Base-by-base conservation (phyloP, 1,284 basidiomycete species). In the Nidula niveotomentosa region DNA sequence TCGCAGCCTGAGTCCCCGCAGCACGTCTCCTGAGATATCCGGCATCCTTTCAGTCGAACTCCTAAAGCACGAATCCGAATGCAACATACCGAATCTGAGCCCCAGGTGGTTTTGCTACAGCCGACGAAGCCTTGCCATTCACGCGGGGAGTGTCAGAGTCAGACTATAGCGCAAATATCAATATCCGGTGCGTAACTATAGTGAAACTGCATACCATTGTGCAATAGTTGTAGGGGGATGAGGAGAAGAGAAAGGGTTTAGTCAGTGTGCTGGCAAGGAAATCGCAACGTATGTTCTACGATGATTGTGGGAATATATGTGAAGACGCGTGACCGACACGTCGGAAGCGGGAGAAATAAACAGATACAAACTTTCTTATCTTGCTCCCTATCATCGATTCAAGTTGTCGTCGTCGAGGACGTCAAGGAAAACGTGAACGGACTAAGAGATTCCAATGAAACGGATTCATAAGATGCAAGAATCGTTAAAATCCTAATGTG, bases 81-180 rank as follows among this genome's bases (percentile, higher is more conserved):
- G 33, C 17, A 51, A 54, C 85, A 57, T 62, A 91, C 90, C 90
- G 84, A 73, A 92, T 83, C 72, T 90, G 87, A 60, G 87, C 85
- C 65, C 88, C 88, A 62, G 86, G 85, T 13, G 90, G 89, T 70
- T 83, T 88, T 53, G 83, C 83, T 54, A 89, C 81, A 48, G 75
- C 77, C 52, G 72, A 73, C 55, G 70, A 69, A 65, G 69, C 72
- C 56, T 73, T 69, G 33, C 73, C 73, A 58, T 71, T 72, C 49
- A 65, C 67, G 61, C 76, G 78, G 55, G 79, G 69, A 57, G 82
- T 78, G 68, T 87, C 85, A 64, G 86, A 86, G 73, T 88, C 85
- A 58, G 85, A 86, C 84, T 88, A 57, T 18, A 41, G 45, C 18
- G n/a, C 12, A 62, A 12, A 41, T 5, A 51, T 61, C 9, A 53